Percentiles rank a stretch among this genome's conserved stretches.
phyloP scores from a whole-genome alignment of 73 alveolate genomes.

The Paramecium sonneborni region DNA sequence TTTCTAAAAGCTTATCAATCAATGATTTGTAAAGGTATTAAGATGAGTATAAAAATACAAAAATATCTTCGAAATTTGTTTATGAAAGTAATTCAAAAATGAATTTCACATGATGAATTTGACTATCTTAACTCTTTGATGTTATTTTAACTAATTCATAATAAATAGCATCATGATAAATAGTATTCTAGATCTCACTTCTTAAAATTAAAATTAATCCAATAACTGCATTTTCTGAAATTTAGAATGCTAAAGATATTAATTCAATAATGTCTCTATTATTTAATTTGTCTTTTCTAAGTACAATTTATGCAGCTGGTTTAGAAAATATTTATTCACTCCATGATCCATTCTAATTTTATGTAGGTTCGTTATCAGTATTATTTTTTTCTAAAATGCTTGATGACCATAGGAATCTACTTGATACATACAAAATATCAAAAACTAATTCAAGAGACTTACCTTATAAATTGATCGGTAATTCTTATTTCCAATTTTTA shows the following conservation, averaged over 20 bases:
- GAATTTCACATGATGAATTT: background rate
- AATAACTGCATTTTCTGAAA: background rate
- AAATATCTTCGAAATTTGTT: background rate
- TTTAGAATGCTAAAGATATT: background rate
- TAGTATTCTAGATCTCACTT: background rate
- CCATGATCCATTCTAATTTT: background rate
- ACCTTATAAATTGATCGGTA: background rate
- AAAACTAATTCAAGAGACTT: background rate
- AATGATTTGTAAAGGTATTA: background rate
- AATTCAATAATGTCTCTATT: slow-evolving; percentile 24
- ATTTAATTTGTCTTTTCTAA: slow-evolving; percentile 23
- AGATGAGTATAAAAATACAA: background rate
- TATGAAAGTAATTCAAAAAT: background rate
- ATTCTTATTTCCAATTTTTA: slow-evolving; percentile 36
- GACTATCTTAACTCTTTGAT: background rate
- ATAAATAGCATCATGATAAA: slow-evolving; percentile 7
- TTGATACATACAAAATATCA: background rate
- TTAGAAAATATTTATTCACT: background rate
- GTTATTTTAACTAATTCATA: background rate
- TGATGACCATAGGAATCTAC: slow-evolving; percentile 39
- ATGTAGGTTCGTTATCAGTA: background rate
- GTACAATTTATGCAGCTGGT: background rate
- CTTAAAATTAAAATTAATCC: slow-evolving; percentile 8
- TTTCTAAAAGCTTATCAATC: background rate
- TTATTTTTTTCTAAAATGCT: background rate